Evolutionary conservation across 306 rosid species (phyloP).

Genomic region (Quercus glauca): DNA sequence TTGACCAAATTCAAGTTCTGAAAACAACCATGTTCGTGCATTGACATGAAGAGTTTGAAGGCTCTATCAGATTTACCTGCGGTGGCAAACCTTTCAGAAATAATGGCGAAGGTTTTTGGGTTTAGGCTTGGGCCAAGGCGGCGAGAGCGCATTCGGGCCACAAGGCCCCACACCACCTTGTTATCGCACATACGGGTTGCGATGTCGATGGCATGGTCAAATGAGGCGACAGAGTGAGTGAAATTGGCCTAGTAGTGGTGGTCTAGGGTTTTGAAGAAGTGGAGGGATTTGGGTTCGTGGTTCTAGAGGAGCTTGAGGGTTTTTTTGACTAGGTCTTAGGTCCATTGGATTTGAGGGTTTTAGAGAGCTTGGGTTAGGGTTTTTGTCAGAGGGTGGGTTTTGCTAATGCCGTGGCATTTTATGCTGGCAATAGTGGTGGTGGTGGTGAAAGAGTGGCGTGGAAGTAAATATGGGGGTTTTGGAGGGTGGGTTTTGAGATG

Average conservation of each 20-base stretch:
- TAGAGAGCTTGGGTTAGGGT: conserved; percentile 42
- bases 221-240: conserved; percentile 51
- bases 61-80: conserved; percentile 80
- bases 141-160: conserved; percentile 56
- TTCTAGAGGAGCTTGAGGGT: conserved; percentile 68
- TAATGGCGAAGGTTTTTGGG: conserved; percentile 63
- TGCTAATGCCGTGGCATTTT: conserved; percentile 38
- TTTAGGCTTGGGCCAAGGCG: conserved; percentile 58
- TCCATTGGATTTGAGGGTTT: conserved; percentile 45
- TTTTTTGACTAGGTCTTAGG: background rate
- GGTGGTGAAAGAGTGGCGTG: background rate
- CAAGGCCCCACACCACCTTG: conserved; percentile 56
- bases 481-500: background rate
- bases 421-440: conserved; percentile 5
- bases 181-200: conserved; percentile 69
- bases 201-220: conserved; percentile 68
- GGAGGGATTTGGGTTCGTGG: conserved; percentile 79
- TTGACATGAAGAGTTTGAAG: conserved; percentile 54
- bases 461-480: conserved; percentile 11
- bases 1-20: conserved; percentile 73
- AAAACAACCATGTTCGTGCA: conserved; percentile 67
- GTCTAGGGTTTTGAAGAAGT: conserved; percentile 60
- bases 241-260: conserved; percentile 43
- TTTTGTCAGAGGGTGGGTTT: conserved; percentile 44
- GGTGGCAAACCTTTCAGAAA: conserved; percentile 64